These are phyloP conservation scores for Nemania sp. DNA, from an alignment of 2,329 filamentous ascomycete species.

Conservation along the genomic window DNA sequence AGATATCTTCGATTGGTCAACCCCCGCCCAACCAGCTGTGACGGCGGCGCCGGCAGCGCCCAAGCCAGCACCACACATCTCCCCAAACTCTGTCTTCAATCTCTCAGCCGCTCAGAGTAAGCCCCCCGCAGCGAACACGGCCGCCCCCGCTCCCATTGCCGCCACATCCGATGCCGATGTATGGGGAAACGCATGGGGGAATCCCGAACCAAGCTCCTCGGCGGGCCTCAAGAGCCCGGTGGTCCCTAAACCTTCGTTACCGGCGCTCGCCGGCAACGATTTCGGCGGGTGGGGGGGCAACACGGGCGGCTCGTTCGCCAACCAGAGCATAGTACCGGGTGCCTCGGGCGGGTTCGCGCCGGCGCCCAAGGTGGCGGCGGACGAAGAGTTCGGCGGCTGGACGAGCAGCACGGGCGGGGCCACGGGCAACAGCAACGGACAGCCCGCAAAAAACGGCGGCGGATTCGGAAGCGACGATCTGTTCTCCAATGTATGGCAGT, in stretches of 20 bases:
- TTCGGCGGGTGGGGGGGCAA: conserved; percentile 61
- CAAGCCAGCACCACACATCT: conserved; percentile 47
- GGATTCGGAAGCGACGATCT: conserved; percentile 79
- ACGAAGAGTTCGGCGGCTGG: conserved; percentile 98
- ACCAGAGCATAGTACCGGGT: conserved; percentile 64
- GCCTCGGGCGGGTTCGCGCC: conserved; percentile 67
- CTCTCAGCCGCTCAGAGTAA: conserved; percentile 63
- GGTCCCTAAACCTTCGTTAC: conserved; percentile 41
- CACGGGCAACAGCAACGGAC: conserved; percentile 45
- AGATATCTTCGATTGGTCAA: conserved; percentile 80
- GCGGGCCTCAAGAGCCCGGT: conserved; percentile 63
- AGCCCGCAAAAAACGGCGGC: conserved; percentile 58
- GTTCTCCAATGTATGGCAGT: conserved; percentile 97
- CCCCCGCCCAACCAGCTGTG: conserved; percentile 51
- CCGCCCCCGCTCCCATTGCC: conserved; percentile 47
- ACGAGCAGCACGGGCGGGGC: conserved; percentile 67
- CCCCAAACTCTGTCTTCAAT: conserved; percentile 77
- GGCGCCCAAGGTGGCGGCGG: conserved; percentile 74
- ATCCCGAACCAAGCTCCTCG: conserved; percentile 57
- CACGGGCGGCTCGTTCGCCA: conserved; percentile 54
- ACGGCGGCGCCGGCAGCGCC: conserved; percentile 49
- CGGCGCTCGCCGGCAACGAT: conserved; percentile 62
- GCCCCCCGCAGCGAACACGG: conserved; percentile 49
- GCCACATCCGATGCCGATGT: conserved; percentile 65
- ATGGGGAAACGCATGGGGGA: conserved; percentile 90